These are phyloP conservation scores for Magnaporthiopsis poae DNA, from an alignment of 2,329 filamentous ascomycete genomes.

Conservation along the genomic window DNA sequence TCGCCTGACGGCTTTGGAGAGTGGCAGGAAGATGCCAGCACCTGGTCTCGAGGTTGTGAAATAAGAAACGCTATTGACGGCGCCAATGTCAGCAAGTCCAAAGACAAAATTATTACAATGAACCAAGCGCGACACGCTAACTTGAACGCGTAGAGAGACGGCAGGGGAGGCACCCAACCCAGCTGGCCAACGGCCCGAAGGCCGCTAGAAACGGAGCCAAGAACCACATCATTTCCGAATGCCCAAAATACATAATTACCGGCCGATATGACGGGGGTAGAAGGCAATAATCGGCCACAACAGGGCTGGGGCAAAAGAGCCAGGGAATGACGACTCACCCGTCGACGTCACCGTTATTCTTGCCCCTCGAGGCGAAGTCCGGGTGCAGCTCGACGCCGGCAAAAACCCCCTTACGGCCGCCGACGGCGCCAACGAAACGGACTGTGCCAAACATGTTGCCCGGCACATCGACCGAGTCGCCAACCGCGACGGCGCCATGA, in stretches of 20 bases:
- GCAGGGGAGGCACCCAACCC: neutral
- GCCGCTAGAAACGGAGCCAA: constrained; percentile 3
- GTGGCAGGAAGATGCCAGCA: constrained; percentile 85
- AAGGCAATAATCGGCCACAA: neutral
- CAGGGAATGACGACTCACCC: constrained; percentile 52
- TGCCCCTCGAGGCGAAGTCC: constrained; percentile 73
- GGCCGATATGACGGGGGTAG: neutral
- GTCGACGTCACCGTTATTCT: constrained; percentile 93
- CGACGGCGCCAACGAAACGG: constrained; percentile 77
- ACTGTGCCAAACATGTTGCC: constrained; percentile 86
- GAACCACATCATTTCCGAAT: neutral
- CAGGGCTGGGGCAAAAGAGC: neutral
- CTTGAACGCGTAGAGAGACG: neutral
- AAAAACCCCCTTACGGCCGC: constrained; percentile 83
- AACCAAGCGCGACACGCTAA: constrained; percentile 13
- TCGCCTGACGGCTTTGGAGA: constrained; percentile 67
- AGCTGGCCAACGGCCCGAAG: constrained; percentile 9
- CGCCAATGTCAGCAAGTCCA: neutral
- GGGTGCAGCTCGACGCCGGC: constrained; percentile 80
- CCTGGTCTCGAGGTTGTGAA: constrained; percentile 70
- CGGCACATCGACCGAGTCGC: constrained; percentile 81
- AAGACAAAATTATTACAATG: neutral
- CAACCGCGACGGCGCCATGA: constrained; percentile 51
- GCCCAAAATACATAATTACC: neutral
- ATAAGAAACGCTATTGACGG: constrained; percentile 51